Evolutionary conservation across 805 yeast species (phyloP).

Genomic region (Candida khao-thaluensis): DNA sequence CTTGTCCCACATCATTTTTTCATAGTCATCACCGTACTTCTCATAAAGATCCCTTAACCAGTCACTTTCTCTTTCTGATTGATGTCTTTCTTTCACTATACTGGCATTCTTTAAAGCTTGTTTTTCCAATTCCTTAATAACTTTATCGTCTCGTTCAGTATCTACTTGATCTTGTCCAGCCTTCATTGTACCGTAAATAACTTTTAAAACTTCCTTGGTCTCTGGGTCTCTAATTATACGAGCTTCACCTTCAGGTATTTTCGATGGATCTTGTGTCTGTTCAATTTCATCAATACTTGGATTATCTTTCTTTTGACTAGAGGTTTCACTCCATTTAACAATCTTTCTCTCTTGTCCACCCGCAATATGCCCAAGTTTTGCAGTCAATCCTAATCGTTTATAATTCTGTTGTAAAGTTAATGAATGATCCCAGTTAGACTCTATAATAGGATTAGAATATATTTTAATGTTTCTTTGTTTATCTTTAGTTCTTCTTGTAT

Average conservation of each 20-base stretch:
- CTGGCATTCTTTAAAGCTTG: conserved; percentile 44
- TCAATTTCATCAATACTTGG: conserved; percentile 38
- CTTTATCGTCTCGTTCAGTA: conserved; percentile 45
- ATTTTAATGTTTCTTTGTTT: conserved; percentile 66
- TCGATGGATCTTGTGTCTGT: conserved; percentile 50
- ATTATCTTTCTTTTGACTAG: conserved; percentile 28
- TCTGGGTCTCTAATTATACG: conserved; percentile 67
- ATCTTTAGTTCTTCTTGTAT: conserved; percentile 69
- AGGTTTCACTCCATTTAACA: conserved; percentile 35
- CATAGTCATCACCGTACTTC: conserved; percentile 86
- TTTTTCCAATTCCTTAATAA: conserved; percentile 68
- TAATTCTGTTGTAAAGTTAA: conserved; percentile 85
- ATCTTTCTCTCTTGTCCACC: conserved; percentile 78
- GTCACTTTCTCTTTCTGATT: conserved; percentile 68
- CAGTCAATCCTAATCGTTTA: conserved; percentile 71
- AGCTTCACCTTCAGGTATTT: conserved; percentile 78
- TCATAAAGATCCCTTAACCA: conserved; percentile 66
- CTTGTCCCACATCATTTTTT: conserved; percentile 89
- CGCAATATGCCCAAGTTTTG: conserved; percentile 62
- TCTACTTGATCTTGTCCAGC: conserved; percentile 20
- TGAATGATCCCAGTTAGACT: conserved; percentile 84
- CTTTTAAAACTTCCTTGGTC: conserved; percentile 59
- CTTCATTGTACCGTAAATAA: conserved; percentile 70
- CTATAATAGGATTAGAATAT: conserved; percentile 75
- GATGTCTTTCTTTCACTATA: conserved; percentile 50